Conservation (phyloP, 371 early-diverging fungal genomes). For the Fennellomyces sp. region DNA sequence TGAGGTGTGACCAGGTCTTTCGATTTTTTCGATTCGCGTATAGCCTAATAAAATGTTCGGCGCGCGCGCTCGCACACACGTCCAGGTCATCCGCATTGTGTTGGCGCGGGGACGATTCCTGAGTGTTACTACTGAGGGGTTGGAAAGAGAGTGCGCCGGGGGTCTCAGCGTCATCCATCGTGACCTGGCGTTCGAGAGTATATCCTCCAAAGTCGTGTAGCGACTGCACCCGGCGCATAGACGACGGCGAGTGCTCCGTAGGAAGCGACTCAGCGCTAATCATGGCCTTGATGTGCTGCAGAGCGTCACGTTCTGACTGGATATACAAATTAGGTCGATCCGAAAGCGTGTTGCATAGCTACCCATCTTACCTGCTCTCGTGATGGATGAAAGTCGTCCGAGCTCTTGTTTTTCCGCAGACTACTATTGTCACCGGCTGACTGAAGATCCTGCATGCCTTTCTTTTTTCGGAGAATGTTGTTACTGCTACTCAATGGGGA, state of each 20-base stretch:
- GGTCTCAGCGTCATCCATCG: background rate
- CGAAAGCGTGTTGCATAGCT: background rate
- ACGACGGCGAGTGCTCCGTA: background rate
- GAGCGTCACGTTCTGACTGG: background rate
- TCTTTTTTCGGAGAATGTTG: background rate
- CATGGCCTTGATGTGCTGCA: constrained; percentile 1
- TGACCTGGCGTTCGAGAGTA: background rate
- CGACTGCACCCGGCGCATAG: background rate
- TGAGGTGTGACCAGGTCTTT: constrained; percentile 24
- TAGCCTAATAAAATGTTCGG: constrained; percentile 14
- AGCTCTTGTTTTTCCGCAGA: background rate
- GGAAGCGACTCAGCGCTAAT: constrained; percentile 8
- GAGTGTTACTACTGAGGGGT: background rate
- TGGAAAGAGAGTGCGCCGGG: background rate
- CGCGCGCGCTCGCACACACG: constrained; percentile 14
- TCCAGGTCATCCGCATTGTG: constrained; percentile 13
- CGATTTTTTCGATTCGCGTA: constrained; percentile 22
- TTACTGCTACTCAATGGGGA: background rate
- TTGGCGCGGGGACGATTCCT: background rate
- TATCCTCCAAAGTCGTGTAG: background rate
- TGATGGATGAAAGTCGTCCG: background rate
- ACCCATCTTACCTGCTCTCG: background rate
- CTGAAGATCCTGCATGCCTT: background rate
- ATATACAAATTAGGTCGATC: background rate
- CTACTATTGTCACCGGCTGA: background rate